Conservation (phyloP, 2,329 filamentous ascomycete genomes). For the Drechslerella coelobrocha region DNA sequence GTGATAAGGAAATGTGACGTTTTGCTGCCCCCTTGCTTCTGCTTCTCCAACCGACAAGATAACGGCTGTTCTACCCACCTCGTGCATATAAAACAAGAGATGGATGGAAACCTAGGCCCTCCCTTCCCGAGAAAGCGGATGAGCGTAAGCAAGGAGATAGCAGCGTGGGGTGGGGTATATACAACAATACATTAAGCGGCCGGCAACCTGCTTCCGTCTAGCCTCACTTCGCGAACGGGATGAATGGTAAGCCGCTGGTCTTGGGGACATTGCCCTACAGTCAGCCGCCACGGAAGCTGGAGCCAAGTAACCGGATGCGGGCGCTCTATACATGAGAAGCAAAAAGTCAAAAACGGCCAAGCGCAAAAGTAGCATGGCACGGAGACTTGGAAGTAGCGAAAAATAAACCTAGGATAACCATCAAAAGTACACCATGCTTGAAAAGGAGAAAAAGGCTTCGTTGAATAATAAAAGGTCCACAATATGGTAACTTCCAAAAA, state of each 20-base stretch:
- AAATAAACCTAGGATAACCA: too few species aligned
- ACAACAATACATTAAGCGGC: constrained; percentile 6
- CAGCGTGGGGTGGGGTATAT: constrained; percentile 1
- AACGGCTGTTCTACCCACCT: too few species aligned
- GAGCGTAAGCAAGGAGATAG: not conserved
- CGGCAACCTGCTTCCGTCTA: not conserved
- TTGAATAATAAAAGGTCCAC: constrained; percentile 15
- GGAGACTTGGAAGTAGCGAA: not conserved
- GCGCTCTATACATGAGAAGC: not conserved
- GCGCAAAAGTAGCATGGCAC: constrained; percentile 7
- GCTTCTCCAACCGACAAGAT: constrained; percentile 22
- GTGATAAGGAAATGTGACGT: not conserved
- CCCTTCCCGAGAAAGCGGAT: not conserved
- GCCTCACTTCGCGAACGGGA: too few species aligned
- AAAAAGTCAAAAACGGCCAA: not conserved
- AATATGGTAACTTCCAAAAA: constrained; percentile 38
- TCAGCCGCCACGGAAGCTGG: too few species aligned
- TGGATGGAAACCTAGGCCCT: not conserved
- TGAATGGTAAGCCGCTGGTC: too few species aligned
- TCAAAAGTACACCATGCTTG: constrained; percentile 38
- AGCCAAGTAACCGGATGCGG: too few species aligned
- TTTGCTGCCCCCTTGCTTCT: not conserved
- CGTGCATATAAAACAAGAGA: too few species aligned
- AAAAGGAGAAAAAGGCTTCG: constrained; percentile 16
- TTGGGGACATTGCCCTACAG: too few species aligned